Evolutionary conservation across 257 asterid genomes (phyloP).

Genomic region (Solanum lycopersicoides): DNA sequence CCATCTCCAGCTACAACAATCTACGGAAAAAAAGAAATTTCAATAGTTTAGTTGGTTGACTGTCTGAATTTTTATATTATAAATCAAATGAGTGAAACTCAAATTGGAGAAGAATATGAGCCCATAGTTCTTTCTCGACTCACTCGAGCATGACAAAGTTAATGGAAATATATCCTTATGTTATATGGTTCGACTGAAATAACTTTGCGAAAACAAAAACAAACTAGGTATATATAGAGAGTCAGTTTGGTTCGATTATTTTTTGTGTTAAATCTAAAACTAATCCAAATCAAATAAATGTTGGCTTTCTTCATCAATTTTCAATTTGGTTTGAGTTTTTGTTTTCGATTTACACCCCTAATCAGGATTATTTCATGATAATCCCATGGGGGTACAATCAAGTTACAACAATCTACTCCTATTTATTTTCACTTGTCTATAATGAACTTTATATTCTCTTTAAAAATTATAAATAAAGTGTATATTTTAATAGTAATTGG

Average conservation of each 20-base stretch:
- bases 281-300: background rate
- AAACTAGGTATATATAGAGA: no score
- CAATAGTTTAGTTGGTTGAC: background rate
- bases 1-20: constrained; percentile 18
- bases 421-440: background rate
- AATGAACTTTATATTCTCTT: background rate
- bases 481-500: background rate
- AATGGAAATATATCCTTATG: background rate
- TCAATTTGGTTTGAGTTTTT: no score
- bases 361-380: background rate
- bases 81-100: no score
- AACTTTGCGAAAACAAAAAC: no score
- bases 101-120: no score
- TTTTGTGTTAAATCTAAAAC: background rate
- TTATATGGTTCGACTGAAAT: background rate
- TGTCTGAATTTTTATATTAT: no score
- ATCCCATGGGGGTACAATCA: background rate
- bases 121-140: background rate
- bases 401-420: background rate
- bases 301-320: no score
- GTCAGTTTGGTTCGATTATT: no score
- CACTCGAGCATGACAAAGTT: background rate
- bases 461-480: background rate
- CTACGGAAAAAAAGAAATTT: constrained; percentile 21
- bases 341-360: background rate